phyloP scores from a whole-genome alignment of 1,284 basidiomycete species.

The Cutaneotrichosporon cutaneum region DNA sequence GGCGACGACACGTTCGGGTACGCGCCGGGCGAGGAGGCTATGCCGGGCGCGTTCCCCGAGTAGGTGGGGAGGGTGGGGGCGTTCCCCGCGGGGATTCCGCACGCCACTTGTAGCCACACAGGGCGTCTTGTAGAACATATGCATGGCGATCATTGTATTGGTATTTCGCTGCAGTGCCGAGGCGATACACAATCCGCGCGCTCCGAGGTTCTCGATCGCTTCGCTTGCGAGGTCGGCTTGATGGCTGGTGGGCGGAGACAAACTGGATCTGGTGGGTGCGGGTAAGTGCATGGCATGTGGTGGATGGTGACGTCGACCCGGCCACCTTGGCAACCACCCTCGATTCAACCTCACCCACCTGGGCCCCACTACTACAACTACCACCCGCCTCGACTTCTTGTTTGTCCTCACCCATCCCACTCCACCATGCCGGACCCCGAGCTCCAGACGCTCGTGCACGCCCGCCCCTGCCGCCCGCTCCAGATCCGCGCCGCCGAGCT shows the following conservation, averaged over 20 bases:
- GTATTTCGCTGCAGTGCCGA: neutral
- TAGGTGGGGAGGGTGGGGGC: neutral
- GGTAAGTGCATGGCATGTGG: neutral
- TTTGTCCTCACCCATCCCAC: neutral
- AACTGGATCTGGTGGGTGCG: neutral
- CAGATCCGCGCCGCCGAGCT: slow-evolving; percentile 19
- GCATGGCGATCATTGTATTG: neutral
- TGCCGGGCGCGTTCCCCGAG: slow-evolving; percentile 22
- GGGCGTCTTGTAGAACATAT: neutral
- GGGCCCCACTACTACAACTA: neutral
- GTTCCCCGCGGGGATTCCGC: neutral
- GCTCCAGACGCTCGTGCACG: slow-evolving; percentile 13
- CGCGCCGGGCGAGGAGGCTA: slow-evolving; percentile 11
- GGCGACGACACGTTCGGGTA: slow-evolving; percentile 16
- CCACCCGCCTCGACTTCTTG: neutral
- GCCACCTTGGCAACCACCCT: no score
- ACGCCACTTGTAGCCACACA: neutral
- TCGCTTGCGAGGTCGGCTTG: neutral
- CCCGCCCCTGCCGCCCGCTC: slow-evolving; percentile 10
- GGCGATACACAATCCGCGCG: neutral
- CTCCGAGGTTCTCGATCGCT: neutral
- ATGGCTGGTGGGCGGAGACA: neutral
- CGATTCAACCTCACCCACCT: no score
- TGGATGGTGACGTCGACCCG: no score
- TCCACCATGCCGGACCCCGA: slow-evolving; percentile 15